These are phyloP conservation scores for Rhododendron kiyosumense DNA, from an alignment of 148 eudicot genomes.

Conservation along the genomic window DNA sequence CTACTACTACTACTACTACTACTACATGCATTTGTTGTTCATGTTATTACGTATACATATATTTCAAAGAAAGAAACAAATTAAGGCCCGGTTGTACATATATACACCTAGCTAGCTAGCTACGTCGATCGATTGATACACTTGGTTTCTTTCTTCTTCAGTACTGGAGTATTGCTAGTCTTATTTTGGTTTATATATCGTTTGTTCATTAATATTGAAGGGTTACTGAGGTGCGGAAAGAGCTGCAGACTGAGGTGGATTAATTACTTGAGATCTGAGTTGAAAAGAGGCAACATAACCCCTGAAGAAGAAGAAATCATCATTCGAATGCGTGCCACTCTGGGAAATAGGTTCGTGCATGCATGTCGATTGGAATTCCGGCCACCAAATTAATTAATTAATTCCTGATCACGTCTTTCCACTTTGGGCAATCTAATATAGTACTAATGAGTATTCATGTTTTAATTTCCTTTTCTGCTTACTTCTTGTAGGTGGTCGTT, in stretches of 20 bases:
- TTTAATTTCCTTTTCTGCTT: not conserved
- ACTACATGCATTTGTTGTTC: too few relatives aligned
- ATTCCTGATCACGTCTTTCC: not conserved
- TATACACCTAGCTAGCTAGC: too few relatives aligned
- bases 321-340: constrained; percentile 49
- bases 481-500: constrained; percentile 61
- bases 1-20: too few relatives aligned
- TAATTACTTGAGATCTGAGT: constrained; percentile 64
- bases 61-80: too few relatives aligned
- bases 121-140: too few relatives aligned
- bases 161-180: too few relatives aligned
- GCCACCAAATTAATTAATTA: too few relatives aligned
- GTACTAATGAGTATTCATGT: too few relatives aligned
- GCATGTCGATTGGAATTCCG: not conserved
- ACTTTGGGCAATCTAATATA: not conserved
- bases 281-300: constrained; percentile 82
- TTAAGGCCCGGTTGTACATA: too few relatives aligned
- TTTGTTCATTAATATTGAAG: constrained; percentile 22
- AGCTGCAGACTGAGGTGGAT: constrained; percentile 95
- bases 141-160: too few relatives aligned
- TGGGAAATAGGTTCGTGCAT: constrained; percentile 52
- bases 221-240: constrained; percentile 80
- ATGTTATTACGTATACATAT: too few relatives aligned
- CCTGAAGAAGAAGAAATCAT: constrained; percentile 60
- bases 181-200: not conserved